Evolutionary conservation across 164 flowering plant genomes (phyloP).

Genomic region (Macadamia tetraphylla): DNA sequence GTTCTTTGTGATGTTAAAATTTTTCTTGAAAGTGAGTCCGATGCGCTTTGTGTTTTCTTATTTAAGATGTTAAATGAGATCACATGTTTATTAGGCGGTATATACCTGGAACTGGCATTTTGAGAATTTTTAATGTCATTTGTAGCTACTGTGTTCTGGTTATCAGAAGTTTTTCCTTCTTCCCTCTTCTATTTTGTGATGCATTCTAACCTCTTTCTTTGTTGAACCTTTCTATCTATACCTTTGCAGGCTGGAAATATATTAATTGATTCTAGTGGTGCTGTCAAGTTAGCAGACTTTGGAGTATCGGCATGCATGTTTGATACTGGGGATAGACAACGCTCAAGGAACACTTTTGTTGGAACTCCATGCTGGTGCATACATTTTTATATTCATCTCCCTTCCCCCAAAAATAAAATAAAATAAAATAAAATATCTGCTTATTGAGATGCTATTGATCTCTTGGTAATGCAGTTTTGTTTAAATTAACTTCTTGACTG

Average conservation of each 20-base stretch:
- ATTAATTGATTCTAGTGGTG: constrained; percentile 69
- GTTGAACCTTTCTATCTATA: not conserved
- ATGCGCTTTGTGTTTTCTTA: too few relatives aligned
- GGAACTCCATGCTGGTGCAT: constrained; percentile 98
- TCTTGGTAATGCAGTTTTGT: constrained; percentile 2
- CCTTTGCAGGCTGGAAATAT: constrained; percentile 89
- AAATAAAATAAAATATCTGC: not conserved
- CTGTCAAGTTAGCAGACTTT: constrained; percentile 87
- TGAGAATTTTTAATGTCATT: not conserved
- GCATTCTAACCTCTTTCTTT: not conserved
- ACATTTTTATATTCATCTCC: not conserved
- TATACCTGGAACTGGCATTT: not conserved
- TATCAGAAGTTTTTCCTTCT: not conserved
- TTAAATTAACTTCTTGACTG: not conserved
- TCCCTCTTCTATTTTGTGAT: constrained; percentile 5
- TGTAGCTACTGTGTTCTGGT: not conserved
- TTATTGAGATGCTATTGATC: constrained; percentile 2
- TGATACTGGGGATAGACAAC: constrained; percentile 90
- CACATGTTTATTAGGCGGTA: too few relatives aligned
- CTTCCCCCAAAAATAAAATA: not conserved
- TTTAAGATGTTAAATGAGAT: too few relatives aligned
- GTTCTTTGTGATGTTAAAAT: not conserved
- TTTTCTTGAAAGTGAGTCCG: too few relatives aligned
- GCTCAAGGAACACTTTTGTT: constrained; percentile 89
- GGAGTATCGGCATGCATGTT: constrained; percentile 99